Evolutionary conservation across 495 filamentous ascomycete species (phyloP), one percentile per base, ranked within the genome.

Genomic region (Neurospora sp.): DNA sequence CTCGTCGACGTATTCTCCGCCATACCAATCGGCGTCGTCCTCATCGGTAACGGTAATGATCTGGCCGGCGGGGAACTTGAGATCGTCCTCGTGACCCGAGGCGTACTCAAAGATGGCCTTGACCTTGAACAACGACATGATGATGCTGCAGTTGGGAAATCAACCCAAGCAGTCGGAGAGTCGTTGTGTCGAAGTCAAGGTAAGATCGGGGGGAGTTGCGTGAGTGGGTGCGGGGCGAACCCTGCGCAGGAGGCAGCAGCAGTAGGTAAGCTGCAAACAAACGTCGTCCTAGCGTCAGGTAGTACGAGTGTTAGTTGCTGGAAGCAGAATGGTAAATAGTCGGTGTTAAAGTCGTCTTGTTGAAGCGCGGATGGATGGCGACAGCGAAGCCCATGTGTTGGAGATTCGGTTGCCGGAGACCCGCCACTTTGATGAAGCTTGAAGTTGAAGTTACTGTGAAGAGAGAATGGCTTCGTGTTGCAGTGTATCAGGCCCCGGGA

Each of bases 1-100:
- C 69, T 86, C 88, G 80, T 97, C 93, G 72, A 89, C 85, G 79
- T 97, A 98, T 82, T 97, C 92, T 70, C 96, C 96, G 73, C 87
- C 89, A 81, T 97, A 99, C 96, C 96, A 99, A 77, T 98, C 96
- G 66, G 86, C 90, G 80, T 97, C 96, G 78, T 98, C 96, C 81
- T 91, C 89, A 35, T 91, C 94, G 27, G 92, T 97, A 69, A 99
- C 96, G 48, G 92, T 97, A 79, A 99, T 93, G 77, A 98, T 88
- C 82, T 98, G 94, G 73, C 94, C 93, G 78, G 88, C 85, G 41
- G 87, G 79, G 80, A 99, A 99, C 77, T 88, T 90, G 71, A 99
- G 92, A 84, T 99, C 96, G 82, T 98, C 96, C 76, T 97, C 93
- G 81, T 99, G 94, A 74, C 84, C 85, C 74, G 96, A 98, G 77